Percentiles rank a stretch among this genome's conserved stretches.
phyloP scores from a whole-genome alignment of 768 basidiomycete genomes.

The Dioszegia hungarica region DNA sequence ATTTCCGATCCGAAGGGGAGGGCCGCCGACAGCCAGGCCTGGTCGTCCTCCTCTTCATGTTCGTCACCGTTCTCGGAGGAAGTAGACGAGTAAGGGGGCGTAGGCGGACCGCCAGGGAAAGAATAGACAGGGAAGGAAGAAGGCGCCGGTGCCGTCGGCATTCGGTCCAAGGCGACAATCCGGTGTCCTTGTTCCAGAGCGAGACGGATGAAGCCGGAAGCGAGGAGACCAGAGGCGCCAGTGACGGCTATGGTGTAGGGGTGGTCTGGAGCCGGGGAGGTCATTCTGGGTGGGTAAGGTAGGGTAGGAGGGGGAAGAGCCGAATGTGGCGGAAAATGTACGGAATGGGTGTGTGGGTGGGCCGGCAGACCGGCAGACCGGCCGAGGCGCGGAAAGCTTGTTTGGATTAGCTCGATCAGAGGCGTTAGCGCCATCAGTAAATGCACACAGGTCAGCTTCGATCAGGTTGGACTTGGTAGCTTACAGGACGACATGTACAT shows the following conservation, averaged over 20 bases:
- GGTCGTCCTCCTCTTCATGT: neutral
- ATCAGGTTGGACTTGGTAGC: too few species aligned
- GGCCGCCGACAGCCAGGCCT: too few species aligned
- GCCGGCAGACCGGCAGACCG: too few species aligned
- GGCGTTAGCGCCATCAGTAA: too few species aligned
- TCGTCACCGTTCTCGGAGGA: too few species aligned
- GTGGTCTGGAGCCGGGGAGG: neutral
- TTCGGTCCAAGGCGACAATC: constrained; percentile 30
- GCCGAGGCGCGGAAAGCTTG: too few species aligned
- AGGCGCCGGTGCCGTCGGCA: neutral
- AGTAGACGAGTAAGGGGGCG: neutral
- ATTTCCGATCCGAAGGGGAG: neutral
- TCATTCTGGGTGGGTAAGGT: neutral
- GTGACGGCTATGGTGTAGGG: constrained; percentile 24
- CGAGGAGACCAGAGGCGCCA: constrained; percentile 29
- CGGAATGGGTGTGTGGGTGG: too few species aligned
- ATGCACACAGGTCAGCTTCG: too few species aligned
- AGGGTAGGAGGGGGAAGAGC: too few species aligned
- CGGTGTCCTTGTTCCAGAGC: constrained; percentile 29
- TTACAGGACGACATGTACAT: too few species aligned
- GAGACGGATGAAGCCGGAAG: constrained; percentile 6
- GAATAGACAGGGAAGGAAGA: neutral
- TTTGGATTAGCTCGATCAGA: too few species aligned
- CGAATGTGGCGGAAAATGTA: too few species aligned
- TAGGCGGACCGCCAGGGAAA: neutral